Percentiles rank a stretch among this genome's conserved stretches.
Evolutionary conservation across 768 basidiomycete species (phyloP).

Genomic region (Psilocybe tampanensis): DNA sequence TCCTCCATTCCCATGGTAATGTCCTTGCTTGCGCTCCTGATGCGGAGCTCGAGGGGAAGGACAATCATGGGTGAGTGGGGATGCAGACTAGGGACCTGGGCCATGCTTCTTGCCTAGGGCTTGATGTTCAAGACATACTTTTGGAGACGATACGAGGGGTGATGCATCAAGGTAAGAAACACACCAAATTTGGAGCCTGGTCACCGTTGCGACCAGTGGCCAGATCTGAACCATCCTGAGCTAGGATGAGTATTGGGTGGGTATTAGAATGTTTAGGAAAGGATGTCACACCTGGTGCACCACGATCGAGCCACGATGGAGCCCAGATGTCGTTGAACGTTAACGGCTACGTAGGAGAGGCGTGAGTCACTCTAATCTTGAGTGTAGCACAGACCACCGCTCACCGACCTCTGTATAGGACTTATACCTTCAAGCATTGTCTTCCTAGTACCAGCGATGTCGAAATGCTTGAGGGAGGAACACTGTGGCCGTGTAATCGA

Average conservation of each 20-base stretch:
- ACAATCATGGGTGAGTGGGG: constrained; percentile 13
- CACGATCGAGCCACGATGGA: not conserved
- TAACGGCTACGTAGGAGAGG: too few species aligned
- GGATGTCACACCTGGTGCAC: too few species aligned
- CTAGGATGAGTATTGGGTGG: too few species aligned
- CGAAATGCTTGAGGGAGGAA: not conserved
- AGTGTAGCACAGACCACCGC: too few species aligned
- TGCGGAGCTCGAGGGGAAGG: constrained; percentile 34
- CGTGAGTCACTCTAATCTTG: too few species aligned
- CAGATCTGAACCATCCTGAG: too few species aligned
- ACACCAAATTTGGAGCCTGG: not conserved
- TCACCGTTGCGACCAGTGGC: too few species aligned
- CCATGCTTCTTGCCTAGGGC: not conserved
- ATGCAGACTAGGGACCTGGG: constrained; percentile 8
- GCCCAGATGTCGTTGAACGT: too few species aligned
- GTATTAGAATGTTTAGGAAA: too few species aligned
- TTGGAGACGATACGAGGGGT: not conserved
- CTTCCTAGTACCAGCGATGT: too few species aligned
- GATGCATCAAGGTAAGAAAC: not conserved
- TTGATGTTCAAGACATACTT: not conserved
- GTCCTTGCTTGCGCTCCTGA: constrained; percentile 26
- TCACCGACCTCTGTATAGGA: too few species aligned
- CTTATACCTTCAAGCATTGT: too few species aligned
- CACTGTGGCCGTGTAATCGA: not conserved
- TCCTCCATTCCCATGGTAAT: constrained; percentile 63